Conservation (phyloP, 1,284 basidiomycete species). For the Leccinum fallax region DNA sequence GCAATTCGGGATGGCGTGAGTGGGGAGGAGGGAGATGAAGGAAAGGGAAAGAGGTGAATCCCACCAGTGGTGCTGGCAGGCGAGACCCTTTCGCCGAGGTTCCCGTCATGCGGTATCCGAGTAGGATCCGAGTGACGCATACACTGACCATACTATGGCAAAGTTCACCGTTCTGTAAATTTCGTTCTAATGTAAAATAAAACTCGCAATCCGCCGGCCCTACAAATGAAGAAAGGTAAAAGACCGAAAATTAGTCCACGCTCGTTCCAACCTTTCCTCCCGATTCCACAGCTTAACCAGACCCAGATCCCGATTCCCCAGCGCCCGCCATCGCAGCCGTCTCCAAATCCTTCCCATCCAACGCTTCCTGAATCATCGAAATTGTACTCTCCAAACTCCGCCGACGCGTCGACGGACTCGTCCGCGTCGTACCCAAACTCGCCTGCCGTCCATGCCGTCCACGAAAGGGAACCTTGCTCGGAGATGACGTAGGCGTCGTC, state of each 20-base stretch:
- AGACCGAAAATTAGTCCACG: background rate
- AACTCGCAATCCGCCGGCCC: background rate
- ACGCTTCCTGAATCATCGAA: constrained; percentile 89
- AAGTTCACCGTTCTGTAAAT: background rate
- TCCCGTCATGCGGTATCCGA: no score
- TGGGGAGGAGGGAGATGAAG: no score
- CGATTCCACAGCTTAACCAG: background rate
- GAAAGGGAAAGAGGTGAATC: no score
- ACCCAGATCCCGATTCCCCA: background rate
- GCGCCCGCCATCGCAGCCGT: background rate
- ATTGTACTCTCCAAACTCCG: constrained; percentile 96
- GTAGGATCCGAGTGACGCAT: no score
- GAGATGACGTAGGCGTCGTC: constrained; percentile 40
- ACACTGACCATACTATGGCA: background rate
- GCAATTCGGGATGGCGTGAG: no score
- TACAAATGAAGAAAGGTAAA: background rate
- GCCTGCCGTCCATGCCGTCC: constrained; percentile 86
- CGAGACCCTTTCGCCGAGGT: no score
- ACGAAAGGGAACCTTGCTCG: constrained; percentile 52
- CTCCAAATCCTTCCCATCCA: constrained; percentile 63
- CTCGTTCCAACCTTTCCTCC: background rate
- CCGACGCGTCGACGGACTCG: constrained; percentile 90
- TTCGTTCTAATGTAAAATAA: background rate
- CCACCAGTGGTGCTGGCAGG: no score
- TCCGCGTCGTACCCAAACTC: constrained; percentile 95